A percentile compares a stretch with the other conserved stretches of the same genome.
Evolutionary conservation across 768 basidiomycete genomes (phyloP).

Genomic region (Pulveroboletus sp.): DNA sequence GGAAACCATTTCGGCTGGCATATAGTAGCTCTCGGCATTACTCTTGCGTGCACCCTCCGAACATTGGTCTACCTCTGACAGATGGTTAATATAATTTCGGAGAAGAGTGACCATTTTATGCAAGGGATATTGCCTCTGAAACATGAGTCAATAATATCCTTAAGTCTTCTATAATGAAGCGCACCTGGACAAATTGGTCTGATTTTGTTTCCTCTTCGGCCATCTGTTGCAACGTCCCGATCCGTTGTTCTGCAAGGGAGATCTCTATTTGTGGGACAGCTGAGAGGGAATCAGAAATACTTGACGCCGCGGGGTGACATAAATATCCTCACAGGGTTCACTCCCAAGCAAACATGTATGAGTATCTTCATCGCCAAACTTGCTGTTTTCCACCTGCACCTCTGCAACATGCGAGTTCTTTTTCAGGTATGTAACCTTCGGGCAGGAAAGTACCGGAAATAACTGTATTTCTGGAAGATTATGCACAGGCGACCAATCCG

Average conservation of each 20-base stretch:
- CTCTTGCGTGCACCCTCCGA: conserved; percentile 31
- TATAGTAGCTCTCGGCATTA: conserved; percentile 51
- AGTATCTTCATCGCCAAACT: conserved; percentile 84
- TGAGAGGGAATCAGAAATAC: conserved; percentile 21
- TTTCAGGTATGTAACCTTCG: conserved; percentile 81
- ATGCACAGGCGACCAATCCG: conserved; percentile 55
- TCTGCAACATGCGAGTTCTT: conserved; percentile 44
- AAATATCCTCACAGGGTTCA: conserved; percentile 54
- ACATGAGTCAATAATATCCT: conserved; percentile 3
- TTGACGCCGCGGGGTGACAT: background rate
- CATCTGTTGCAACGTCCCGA: conserved; percentile 42
- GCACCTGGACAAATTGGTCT: conserved; percentile 15
- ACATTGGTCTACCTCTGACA: conserved; percentile 44
- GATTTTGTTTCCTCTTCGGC: conserved; percentile 12
- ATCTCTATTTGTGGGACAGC: conserved; percentile 69
- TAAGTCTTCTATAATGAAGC: background rate
- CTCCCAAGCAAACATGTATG: conserved; percentile 79
- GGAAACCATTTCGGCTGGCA: conserved; percentile 66
- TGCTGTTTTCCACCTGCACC: conserved; percentile 49
- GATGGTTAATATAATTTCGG: conserved; percentile 56
- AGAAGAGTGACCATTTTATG: conserved; percentile 58
- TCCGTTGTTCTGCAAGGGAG: conserved; percentile 52
- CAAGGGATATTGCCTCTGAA: conserved; percentile 26
- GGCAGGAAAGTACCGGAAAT: conserved; percentile 71
- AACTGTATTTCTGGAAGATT: conserved; percentile 61